Conservation (phyloP, 2,329 filamentous ascomycete species). For the Rachicladosporium sp. region DNA sequence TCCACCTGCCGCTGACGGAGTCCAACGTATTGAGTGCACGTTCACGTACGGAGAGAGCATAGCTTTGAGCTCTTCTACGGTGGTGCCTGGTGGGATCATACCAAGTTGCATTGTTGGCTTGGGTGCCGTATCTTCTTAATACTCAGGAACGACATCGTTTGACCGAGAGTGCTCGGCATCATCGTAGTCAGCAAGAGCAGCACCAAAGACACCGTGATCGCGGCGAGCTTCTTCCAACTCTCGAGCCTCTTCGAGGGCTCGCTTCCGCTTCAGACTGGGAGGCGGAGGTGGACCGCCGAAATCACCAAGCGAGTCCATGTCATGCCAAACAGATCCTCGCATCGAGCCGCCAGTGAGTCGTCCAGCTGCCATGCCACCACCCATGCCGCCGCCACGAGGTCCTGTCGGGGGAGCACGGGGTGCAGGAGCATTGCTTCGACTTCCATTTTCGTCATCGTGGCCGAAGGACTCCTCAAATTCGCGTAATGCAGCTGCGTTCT, state of each 20-base stretch:
- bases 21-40: slow-evolving; percentile 18
- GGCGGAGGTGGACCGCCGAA: slow-evolving; percentile 20
- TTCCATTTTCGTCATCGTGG: slow-evolving; percentile 34
- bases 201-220: slow-evolving; percentile 13
- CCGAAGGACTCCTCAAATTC: slow-evolving; percentile 77
- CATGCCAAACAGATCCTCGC: too few relatives aligned
- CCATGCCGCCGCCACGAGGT: slow-evolving; percentile 28
- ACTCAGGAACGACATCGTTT: slow-evolving; percentile 15
- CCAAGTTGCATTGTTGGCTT: slow-evolving; percentile 44
- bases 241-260: slow-evolving; percentile 21
- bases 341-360: slow-evolving; percentile 6
- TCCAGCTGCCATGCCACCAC: slow-evolving; percentile 6
- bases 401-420: slow-evolving; percentile 18
- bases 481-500: slow-evolving; percentile 75
- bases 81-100: slow-evolving; percentile 41
- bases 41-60: slow-evolving; percentile 14
- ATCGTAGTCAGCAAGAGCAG: neutral
- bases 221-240: slow-evolving; percentile 18
- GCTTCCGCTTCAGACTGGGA: slow-evolving; percentile 21
- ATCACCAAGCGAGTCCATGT: too few relatives aligned
- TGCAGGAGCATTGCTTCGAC: too few relatives aligned
- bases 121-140: slow-evolving; percentile 30
- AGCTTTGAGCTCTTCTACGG: slow-evolving; percentile 50
- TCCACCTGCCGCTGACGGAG: slow-evolving; percentile 4
- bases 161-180: slow-evolving; percentile 2